These are phyloP conservation scores for Emergomyces africanus DNA, from an alignment of 2,329 filamentous ascomycete genomes.

Conservation along the genomic window DNA sequence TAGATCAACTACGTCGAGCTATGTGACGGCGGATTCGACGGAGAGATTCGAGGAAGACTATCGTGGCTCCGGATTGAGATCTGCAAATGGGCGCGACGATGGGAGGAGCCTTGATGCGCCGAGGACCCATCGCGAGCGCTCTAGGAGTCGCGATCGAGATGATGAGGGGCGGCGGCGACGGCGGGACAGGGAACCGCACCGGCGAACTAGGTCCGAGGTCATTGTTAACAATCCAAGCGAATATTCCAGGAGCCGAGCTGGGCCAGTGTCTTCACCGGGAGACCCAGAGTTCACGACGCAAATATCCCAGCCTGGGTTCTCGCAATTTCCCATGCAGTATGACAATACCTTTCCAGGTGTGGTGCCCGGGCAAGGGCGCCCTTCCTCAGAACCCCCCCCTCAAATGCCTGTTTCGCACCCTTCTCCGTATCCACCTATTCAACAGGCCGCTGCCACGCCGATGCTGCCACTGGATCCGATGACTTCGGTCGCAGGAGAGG, in stretches of 20 bases:
- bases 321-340: conserved; percentile 23
- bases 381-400: background rate
- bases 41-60: conserved; percentile 13
- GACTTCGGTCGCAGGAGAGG: conserved; percentile 34
- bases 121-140: conserved; percentile 12
- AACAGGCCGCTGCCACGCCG: background rate
- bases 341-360: conserved; percentile 13
- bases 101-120: background rate
- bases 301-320: conserved; percentile 19
- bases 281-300: conserved; percentile 20
- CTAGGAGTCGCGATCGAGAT: conserved; percentile 11
- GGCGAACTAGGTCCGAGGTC: conserved; percentile 5
- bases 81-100: conserved; percentile 1
- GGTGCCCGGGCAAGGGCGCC: background rate
- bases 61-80: conserved; percentile 12
- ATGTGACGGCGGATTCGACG: conserved; percentile 28
- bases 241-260: background rate
- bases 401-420: background rate
- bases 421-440: background rate
- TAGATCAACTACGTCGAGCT: conserved; percentile 17
- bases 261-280: background rate
- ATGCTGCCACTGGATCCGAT: conserved; percentile 2
- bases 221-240: conserved; percentile 1
- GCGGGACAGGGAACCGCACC: conserved; percentile 15
- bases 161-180: conserved; percentile 10